A percentile compares a stretch with the other conserved stretches of the same genome.
Evolutionary conservation across 139 green algal genomes (phyloP).

Genomic region (Picocystis salinarum): DNA sequence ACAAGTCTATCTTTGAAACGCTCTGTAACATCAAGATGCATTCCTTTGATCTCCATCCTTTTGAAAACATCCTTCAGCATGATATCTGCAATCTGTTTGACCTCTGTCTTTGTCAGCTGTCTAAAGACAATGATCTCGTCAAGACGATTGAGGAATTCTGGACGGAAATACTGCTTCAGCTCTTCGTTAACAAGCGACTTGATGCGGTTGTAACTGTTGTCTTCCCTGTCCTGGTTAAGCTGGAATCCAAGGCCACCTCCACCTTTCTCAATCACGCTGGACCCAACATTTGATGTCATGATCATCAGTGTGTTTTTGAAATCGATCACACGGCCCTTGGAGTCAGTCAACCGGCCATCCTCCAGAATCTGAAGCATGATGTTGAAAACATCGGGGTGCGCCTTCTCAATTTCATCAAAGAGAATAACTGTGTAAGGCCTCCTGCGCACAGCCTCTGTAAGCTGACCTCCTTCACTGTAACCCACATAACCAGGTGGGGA

Average conservation of each 20-base stretch:
- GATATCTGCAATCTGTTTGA: constrained; percentile 95
- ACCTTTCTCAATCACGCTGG: constrained; percentile 87
- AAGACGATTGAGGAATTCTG: constrained; percentile 95
- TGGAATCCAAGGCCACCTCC: constrained; percentile 57
- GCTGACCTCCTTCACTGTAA: constrained; percentile 95
- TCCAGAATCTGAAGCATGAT: constrained; percentile 98
- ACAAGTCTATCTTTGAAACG: constrained; percentile 69
- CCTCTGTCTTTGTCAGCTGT: constrained; percentile 94
- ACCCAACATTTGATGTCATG: constrained; percentile 97
- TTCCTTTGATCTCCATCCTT: constrained; percentile 82
- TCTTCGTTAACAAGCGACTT: constrained; percentile 97
- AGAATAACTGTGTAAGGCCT: constrained; percentile 96
- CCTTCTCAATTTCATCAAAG: constrained; percentile 99
- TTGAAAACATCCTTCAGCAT: constrained; percentile 91
- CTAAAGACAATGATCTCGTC: constrained; percentile 99
- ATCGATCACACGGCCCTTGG: constrained; percentile 78
- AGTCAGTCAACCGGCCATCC: constrained; percentile 72
- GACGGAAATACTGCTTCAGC: constrained; percentile 97
- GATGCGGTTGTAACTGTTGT: constrained; percentile 78
- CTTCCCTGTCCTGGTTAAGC: constrained; percentile 36
- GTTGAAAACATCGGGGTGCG: constrained; percentile 99
- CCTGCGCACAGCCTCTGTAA: constrained; percentile 88
- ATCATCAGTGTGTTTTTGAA: constrained; percentile 99
- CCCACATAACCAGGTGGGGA: constrained; percentile 95
- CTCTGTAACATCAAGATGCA: constrained; percentile 37